Conservation (phyloP, 768 basidiomycete species). For the Lyophyllum semitale region DNA sequence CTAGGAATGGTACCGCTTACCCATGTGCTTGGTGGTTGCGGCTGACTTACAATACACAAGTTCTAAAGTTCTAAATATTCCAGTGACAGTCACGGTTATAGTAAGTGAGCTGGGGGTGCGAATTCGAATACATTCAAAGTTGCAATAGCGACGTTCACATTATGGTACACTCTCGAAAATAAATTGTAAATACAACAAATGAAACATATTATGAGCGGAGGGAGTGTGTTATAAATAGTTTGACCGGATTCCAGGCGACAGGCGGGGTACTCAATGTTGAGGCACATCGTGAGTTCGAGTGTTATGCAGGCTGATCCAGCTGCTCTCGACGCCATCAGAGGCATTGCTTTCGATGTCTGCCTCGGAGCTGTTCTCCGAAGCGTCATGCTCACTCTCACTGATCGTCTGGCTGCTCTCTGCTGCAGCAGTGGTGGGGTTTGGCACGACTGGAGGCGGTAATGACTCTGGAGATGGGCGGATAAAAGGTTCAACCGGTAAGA, state of each 20-base stretch:
- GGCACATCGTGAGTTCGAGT: not conserved
- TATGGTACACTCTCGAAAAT: constrained; percentile 8
- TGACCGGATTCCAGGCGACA: no score
- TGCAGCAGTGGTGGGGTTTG: constrained; percentile 22
- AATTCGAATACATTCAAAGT: not conserved
- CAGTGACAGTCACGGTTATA: not conserved
- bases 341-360: constrained; percentile 68
- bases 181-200: constrained; percentile 3
- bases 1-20: constrained; percentile 6
- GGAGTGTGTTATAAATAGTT: no score
- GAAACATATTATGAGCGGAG: not conserved
- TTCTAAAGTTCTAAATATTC: no score
- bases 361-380: constrained; percentile 57
- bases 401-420: constrained; percentile 5
- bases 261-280: no score
- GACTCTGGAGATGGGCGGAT: constrained; percentile 16
- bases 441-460: constrained; percentile 31
- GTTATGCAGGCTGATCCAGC: constrained; percentile 68
- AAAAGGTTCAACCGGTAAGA: constrained; percentile 54
- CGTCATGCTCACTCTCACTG: constrained; percentile 7
- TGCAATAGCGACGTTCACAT: not conserved
- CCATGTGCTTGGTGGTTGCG: constrained; percentile 4
- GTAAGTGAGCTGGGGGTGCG: not conserved
- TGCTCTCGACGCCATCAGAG: constrained; percentile 56
- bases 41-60: no score